Percentiles rank a stretch among this genome's conserved stretches.
phyloP scores from a whole-genome alignment of 2,329 filamentous ascomycete species.

The Ophiocordyceps polyrhachis-furcata region DNA sequence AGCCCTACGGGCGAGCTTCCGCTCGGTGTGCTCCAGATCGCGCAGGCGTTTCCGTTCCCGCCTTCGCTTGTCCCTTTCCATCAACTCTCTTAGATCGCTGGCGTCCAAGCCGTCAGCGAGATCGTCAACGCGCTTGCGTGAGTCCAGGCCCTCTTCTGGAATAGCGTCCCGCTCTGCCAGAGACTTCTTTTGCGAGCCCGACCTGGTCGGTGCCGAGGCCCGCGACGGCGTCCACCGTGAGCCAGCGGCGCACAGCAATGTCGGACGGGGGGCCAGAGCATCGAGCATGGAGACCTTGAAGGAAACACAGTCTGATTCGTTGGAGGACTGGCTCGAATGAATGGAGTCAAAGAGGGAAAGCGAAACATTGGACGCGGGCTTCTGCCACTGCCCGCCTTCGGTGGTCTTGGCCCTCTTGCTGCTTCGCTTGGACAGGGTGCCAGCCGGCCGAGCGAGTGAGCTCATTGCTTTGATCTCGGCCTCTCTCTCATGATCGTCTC shows the following conservation, averaged over 20 bases:
- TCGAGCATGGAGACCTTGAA: constrained; percentile 69
- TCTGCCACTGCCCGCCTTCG: constrained; percentile 31
- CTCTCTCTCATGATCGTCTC: constrained; percentile 59
- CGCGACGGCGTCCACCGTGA: constrained; percentile 34
- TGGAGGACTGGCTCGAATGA: constrained; percentile 54
- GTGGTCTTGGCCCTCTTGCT: constrained; percentile 46
- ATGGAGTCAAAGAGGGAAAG: constrained; percentile 57
- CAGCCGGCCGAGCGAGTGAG: constrained; percentile 41
- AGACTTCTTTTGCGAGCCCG: constrained; percentile 32
- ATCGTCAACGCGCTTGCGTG: constrained; percentile 45
- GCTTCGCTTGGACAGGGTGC: constrained; percentile 41
- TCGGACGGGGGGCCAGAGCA: constrained; percentile 70
- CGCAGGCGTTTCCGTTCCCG: constrained; percentile 53
- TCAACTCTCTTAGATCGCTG: constrained; percentile 64
- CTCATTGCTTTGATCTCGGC: constrained; percentile 80
- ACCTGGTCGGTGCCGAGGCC: constrained; percentile 25
- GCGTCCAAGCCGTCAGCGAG: constrained; percentile 76
- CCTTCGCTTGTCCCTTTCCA: constrained; percentile 75
- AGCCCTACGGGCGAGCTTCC: constrained; percentile 43
- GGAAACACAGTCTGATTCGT: constrained; percentile 46
- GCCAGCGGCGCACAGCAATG: constrained; percentile 53
- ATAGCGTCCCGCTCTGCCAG: constrained; percentile 32
- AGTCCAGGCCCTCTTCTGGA: constrained; percentile 39
- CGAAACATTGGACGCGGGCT: constrained; percentile 53
- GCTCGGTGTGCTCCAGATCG: constrained; percentile 49